phyloP scores from a whole-genome alignment of 2,329 filamentous ascomycete species.

The Aspergillus pseudoviridinutans region DNA sequence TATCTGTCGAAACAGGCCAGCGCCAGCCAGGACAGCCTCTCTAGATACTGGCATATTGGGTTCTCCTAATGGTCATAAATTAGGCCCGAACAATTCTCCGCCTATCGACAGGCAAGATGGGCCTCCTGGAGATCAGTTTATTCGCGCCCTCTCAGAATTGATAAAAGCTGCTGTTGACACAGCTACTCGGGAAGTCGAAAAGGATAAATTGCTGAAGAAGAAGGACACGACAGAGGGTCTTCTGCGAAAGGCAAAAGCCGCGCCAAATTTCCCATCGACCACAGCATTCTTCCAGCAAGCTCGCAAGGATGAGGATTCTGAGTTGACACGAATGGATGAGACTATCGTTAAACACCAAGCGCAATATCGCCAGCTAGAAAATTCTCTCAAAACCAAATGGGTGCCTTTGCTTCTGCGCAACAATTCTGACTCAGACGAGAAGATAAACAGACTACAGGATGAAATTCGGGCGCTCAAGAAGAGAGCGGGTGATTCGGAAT shows the following conservation, averaged over 20 bases:
- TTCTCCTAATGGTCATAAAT: neutral
- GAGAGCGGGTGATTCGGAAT: neutral
- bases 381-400: constrained; percentile 11
- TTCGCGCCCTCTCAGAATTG: constrained; percentile 19
- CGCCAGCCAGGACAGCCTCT: neutral
- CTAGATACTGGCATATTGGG: neutral
- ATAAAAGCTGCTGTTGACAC: constrained; percentile 20
- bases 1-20: constrained; percentile 1
- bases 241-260: constrained; percentile 23
- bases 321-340: constrained; percentile 19
- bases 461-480: constrained; percentile 5
- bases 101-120: constrained; percentile 1
- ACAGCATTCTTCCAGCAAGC: constrained; percentile 17
- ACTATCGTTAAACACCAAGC: constrained; percentile 15
- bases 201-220: constrained; percentile 23
- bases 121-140: constrained; percentile 39
- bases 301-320: constrained; percentile 15
- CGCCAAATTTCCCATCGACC: constrained; percentile 22
- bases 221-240: constrained; percentile 35
- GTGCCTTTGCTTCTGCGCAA: neutral
- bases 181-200: constrained; percentile 22
- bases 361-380: constrained; percentile 13
- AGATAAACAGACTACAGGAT: constrained; percentile 14
- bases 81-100: neutral
- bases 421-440: constrained; percentile 6